phyloP scores from a whole-genome alignment of 495 filamentous ascomycete genomes.

The Aspergillus saccharolyticus region DNA sequence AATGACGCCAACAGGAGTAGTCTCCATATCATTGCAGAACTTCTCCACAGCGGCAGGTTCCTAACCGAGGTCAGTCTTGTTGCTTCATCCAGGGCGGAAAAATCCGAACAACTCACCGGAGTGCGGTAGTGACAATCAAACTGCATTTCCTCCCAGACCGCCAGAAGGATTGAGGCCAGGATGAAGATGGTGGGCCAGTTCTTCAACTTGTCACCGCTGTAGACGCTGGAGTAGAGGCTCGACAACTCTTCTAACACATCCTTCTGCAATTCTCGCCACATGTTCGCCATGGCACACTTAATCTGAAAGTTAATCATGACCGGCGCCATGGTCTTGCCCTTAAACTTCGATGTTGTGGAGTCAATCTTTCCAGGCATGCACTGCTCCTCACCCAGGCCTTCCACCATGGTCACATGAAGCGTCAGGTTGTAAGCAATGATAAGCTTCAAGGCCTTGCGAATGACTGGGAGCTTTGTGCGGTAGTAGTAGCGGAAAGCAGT shows the following conservation, averaged over 20 bases:
- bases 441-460: slow-evolving; percentile 87
- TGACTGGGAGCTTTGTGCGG: slow-evolving; percentile 74
- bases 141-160: slow-evolving; percentile 96
- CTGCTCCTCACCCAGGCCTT: slow-evolving; percentile 78
- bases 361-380: slow-evolving; percentile 73
- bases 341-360: slow-evolving; percentile 70
- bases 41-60: slow-evolving; percentile 78
- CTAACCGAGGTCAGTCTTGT: slow-evolving; percentile 18
- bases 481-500: slow-evolving; percentile 85
- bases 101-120: slow-evolving; percentile 41
- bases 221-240: slow-evolving; percentile 82
- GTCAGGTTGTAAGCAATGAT: slow-evolving; percentile 91
- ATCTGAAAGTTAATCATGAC: slow-evolving; percentile 99
- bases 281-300: slow-evolving; percentile 87
- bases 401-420: slow-evolving; percentile 83
- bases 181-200: slow-evolving; percentile 98
- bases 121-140: slow-evolving; percentile 93
- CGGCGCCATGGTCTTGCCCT: slow-evolving; percentile 80
- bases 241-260: slow-evolving; percentile 91
- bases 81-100: neutral
- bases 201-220: slow-evolving; percentile 88
- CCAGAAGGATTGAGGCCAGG: slow-evolving; percentile 80
- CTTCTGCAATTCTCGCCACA: slow-evolving; percentile 95
- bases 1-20: slow-evolving; percentile 86
- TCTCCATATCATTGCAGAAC: slow-evolving; percentile 94